These are phyloP conservation scores for Fusarium illudens DNA, from an alignment of 2,329 filamentous ascomycete species.

Conservation along the genomic window DNA sequence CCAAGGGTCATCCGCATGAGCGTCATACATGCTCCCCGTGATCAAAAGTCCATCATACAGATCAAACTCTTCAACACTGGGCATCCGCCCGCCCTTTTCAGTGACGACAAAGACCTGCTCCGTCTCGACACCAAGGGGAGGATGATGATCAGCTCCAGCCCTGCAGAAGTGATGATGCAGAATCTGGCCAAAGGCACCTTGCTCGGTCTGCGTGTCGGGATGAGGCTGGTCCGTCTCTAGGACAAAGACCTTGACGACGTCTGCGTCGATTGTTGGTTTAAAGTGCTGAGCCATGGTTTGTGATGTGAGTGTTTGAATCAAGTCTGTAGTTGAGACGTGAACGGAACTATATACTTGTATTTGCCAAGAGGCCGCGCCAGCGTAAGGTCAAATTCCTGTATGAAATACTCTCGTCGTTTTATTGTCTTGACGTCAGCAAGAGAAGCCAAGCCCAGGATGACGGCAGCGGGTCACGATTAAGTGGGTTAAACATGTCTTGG, in stretches of 20 bases:
- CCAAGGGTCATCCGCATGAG: conserved; percentile 77
- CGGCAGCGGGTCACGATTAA: conserved; percentile 32
- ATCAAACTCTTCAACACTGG: conserved; percentile 60
- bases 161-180: conserved; percentile 59
- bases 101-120: conserved; percentile 64
- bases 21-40: conserved; percentile 74
- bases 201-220: conserved; percentile 57
- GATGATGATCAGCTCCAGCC: conserved; percentile 61
- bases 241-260: conserved; percentile 55
- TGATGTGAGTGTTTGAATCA: background rate
- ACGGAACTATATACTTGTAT: background rate
- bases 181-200: conserved; percentile 64
- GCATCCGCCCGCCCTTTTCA: conserved; percentile 57
- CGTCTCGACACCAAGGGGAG: conserved; percentile 63
- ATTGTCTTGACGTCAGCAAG: conserved; percentile 31
- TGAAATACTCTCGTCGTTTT: background rate
- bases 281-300: conserved; percentile 39
- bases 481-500: conserved; percentile 15
- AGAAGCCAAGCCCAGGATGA: conserved; percentile 32
- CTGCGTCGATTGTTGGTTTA: conserved; percentile 38
- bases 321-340: too few species aligned
- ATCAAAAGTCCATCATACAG: conserved; percentile 78
- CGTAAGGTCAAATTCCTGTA: background rate
- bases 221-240: conserved; percentile 67
- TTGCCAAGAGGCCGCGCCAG: background rate